Percentiles rank a stretch among this genome's conserved stretches.
phyloP scores from a whole-genome alignment of 768 basidiomycete species.

The Phylloporus rhodoxanthus region DNA sequence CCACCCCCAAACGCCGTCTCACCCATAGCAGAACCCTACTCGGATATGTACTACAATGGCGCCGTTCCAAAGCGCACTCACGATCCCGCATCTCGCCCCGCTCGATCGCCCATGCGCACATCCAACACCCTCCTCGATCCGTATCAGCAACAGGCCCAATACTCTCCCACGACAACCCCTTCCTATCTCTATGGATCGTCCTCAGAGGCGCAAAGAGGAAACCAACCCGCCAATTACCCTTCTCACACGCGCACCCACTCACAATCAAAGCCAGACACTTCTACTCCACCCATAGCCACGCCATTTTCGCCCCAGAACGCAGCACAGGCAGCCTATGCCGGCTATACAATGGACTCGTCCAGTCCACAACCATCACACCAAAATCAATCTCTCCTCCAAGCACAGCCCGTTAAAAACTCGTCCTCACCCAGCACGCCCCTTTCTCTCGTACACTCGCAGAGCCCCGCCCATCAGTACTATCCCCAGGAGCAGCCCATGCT shows the following conservation, averaged over 20 bases:
- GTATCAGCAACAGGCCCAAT: constrained; percentile 60
- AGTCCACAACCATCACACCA: constrained; percentile 54
- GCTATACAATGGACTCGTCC: constrained; percentile 60
- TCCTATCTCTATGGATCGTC: constrained; percentile 41
- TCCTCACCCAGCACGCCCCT: constrained; percentile 68
- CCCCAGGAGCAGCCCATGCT: constrained; percentile 65
- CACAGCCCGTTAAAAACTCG: constrained; percentile 48
- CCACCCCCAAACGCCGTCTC: constrained; percentile 33
- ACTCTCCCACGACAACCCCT: constrained; percentile 49
- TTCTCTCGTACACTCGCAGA: constrained; percentile 54
- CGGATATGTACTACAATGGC: constrained; percentile 60
- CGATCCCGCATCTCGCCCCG: constrained; percentile 44
- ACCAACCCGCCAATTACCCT: constrained; percentile 38
- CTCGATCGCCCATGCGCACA: constrained; percentile 60
- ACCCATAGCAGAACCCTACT: constrained; percentile 40
- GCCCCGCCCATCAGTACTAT: constrained; percentile 50
- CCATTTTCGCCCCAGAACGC: constrained; percentile 54
- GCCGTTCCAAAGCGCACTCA: constrained; percentile 52
- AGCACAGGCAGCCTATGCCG: constrained; percentile 38
- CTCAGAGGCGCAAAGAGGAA: constrained; percentile 37
- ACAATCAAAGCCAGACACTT: constrained; percentile 46
- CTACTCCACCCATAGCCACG: constrained; percentile 43
- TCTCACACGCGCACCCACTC: constrained; percentile 55
- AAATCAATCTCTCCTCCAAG: constrained; percentile 46
- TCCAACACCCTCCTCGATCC: constrained; percentile 58